Evolutionary conservation across 2,329 filamentous ascomycete genomes (phyloP), one percentile per base, ranked within the genome.

Genomic region (Acrocalymma vagum): DNA sequence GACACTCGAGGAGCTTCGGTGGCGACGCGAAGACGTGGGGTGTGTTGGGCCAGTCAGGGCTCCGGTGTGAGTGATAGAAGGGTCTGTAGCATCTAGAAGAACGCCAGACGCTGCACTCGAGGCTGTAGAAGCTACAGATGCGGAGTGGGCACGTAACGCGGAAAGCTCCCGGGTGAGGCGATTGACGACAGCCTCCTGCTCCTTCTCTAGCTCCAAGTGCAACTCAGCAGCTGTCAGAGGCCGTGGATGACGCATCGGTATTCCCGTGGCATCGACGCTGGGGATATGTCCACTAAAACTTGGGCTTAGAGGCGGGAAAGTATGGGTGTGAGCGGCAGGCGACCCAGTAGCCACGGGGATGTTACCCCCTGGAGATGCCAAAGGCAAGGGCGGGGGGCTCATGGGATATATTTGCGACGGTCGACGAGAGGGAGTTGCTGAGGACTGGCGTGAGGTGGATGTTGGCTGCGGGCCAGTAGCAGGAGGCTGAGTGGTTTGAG

Each of bases 111-210:
- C 76, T 8, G 79, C 80, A n/a, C 79, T 82, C 8, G 79, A 69
- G 28, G 72, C 60, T 6, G 80, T 85, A 7, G 81, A 84, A 32
- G 81, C 81, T 18, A 84, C 82, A 1, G 81, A 84, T 5, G 81
- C 79, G 7, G 82, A 82, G 62, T 83, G 82, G 16, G 83, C 81
- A 43, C 92, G 88, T n/a, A 97, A 83, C 36, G 90, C 78, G 11
- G 87, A 86, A 23, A 97, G 83, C 67, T 97, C 93, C 42, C 93
- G 87, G 1, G 90, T 95, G 21, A 97, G 79, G 22, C 93, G 90
- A 73, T 97, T 97, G 46, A 96, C 92, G 60, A 96, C 87, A 23
- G 91, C 89, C 71, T 97, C 93, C 60, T 97, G 92, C 66, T 97
- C 93, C 70, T 95, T 94, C 72, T 97, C 93, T 17, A 96, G 78